Conservation (phyloP, 352 stramenopile genomes). For the Pythium grandisporangium region DNA sequence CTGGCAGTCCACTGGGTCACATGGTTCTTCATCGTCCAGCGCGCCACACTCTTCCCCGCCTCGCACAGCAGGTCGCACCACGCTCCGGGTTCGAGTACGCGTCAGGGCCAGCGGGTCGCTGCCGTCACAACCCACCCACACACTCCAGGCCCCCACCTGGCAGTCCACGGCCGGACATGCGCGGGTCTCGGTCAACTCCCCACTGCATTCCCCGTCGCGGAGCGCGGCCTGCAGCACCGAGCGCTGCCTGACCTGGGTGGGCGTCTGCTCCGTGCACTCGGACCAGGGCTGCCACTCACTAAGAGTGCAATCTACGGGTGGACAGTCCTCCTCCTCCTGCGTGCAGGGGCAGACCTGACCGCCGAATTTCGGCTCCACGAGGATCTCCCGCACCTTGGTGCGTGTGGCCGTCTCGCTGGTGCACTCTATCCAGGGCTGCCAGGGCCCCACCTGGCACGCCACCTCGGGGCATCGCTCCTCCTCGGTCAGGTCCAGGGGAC, state of each 20-base stretch:
- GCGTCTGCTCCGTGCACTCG: slow-evolving; percentile 28
- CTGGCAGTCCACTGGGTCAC: slow-evolving; percentile 35
- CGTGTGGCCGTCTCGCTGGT: slow-evolving; percentile 15
- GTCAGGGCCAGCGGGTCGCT: not conserved
- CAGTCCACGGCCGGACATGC: slow-evolving; percentile 11
- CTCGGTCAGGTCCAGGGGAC: slow-evolving; percentile 22
- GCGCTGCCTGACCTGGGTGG: slow-evolving; percentile 28
- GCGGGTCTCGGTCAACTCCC: slow-evolving; percentile 2
- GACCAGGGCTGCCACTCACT: slow-evolving; percentile 34
- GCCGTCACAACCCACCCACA: slow-evolving; percentile 7
- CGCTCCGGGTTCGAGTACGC: slow-evolving; percentile 1
- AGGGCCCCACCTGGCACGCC: slow-evolving; percentile 33
- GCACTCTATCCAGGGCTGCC: slow-evolving; percentile 37
- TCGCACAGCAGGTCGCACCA: slow-evolving; percentile 20
- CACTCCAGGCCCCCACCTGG: not conserved
- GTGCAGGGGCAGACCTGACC: slow-evolving; percentile 5
- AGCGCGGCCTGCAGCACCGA: slow-evolving; percentile 9
- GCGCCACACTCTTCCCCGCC: slow-evolving; percentile 22
- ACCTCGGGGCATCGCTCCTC: slow-evolving; percentile 20
- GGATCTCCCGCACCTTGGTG: slow-evolving; percentile 16
- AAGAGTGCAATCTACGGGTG: slow-evolving; percentile 29
- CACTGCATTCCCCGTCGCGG: slow-evolving; percentile 3
- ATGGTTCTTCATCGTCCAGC: slow-evolving; percentile 17
- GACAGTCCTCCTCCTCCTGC: slow-evolving; percentile 20
- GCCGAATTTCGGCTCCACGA: slow-evolving; percentile 9